These are phyloP conservation scores for Kandelia obovata DNA, from an alignment of 345 rosid genomes.

Conservation along the genomic window DNA sequence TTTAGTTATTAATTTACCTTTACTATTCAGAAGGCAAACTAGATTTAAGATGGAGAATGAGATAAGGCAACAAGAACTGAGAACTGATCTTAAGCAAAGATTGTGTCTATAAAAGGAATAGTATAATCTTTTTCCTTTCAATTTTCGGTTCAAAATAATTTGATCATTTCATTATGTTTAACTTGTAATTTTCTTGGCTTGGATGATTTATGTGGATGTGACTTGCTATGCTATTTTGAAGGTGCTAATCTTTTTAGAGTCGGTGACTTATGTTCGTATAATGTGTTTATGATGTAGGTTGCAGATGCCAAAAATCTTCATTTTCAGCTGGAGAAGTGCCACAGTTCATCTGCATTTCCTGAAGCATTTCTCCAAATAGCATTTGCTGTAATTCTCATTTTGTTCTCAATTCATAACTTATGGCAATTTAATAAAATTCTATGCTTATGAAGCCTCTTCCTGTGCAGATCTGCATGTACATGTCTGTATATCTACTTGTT, in stretches of 20 bases:
- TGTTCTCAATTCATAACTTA: not conserved
- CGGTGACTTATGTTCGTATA: not conserved
- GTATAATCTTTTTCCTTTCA: not conserved
- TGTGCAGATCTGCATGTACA: not conserved
- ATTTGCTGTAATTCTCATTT: slow-evolving; percentile 61
- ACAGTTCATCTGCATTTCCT: slow-evolving; percentile 65
- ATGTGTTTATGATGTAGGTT: slow-evolving; percentile 49
- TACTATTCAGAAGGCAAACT: not conserved
- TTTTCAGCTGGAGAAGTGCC: slow-evolving; percentile 58
- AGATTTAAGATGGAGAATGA: not conserved
- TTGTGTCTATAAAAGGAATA: not conserved
- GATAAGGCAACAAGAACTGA: not conserved
- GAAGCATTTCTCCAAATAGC: slow-evolving; percentile 91
- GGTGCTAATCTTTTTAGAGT: not conserved
- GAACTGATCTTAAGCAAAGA: not conserved
- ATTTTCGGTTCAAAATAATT: not conserved
- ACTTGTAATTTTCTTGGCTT: not conserved
- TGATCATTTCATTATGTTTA: not conserved
- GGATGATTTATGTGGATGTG: not conserved
- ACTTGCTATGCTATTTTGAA: not conserved
- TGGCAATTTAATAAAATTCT: not conserved
- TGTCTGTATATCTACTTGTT: not conserved
- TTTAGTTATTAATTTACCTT: not conserved
- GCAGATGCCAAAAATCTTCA: slow-evolving; percentile 93
- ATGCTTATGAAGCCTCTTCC: not conserved